Evolutionary conservation across 371 early-diverging fungal genomes (phyloP).

Genomic region (Entomophthora muscae): DNA sequence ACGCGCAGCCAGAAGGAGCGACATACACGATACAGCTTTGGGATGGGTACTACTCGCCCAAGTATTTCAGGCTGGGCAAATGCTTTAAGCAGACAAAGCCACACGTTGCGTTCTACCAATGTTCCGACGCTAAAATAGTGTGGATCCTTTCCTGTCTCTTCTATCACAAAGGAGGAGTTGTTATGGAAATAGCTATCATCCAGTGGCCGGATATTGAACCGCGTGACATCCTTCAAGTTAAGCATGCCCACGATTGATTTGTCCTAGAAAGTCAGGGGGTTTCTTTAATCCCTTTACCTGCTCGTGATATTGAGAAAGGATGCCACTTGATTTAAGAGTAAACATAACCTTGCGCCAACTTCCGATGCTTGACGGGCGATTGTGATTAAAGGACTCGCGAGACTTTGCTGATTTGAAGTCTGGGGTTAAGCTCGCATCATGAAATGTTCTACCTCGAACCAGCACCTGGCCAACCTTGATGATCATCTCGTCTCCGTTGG

Average conservation of each 20-base stretch:
- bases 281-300: background rate
- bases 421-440: background rate
- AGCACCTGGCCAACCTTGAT: background rate
- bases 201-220: slow-evolving; percentile 1
- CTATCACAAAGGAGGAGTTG: background rate
- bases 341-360: background rate
- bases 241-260: background rate
- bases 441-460: background rate
- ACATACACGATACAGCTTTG: background rate
- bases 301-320: background rate
- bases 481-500: background rate
- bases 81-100: slow-evolving; percentile 1
- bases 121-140: background rate
- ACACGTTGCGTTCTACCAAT: background rate
- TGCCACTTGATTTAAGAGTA: background rate
- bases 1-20: background rate
- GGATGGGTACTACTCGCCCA: background rate
- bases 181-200: slow-evolving; percentile 1
- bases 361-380: background rate
- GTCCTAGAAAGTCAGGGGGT: background rate
- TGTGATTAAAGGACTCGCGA: background rate
- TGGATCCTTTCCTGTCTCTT: background rate
- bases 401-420: background rate
- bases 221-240: background rate
- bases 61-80: slow-evolving; percentile 3